Base-by-base conservation (phyloP, 1,284 basidiomycete species). In the Sporisorium scitamineum region DNA sequence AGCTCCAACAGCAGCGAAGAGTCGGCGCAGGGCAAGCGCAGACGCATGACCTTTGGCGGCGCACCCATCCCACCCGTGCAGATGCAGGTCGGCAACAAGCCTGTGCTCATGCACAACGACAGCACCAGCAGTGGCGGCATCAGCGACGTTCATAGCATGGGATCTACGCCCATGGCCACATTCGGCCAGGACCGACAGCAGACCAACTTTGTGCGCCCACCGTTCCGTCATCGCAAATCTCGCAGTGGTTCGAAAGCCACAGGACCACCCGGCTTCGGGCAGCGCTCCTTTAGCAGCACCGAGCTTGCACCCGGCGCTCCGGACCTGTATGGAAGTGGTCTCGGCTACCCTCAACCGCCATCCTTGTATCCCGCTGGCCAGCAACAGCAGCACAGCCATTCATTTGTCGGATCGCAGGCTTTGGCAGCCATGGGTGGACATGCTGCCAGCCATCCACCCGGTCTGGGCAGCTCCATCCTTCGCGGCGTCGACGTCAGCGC, bases 391-490 rank as follows among this genome's bases (percentile, higher is more conserved):
- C n/a, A n/a, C 26, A 62, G 50, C 45, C 68, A 56, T 44, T 70
- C 61, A 8, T 76, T 67, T 29, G 51, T 42, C 47, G 73, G 70
- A 41, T 66, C 70, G 27, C 77, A 63, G 59, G 58, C 61, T 22
- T 60, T 66, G 13, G 50, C 70, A 29, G 60, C 70, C 24, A 60
- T 72, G 53, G 65, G 68, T 22, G 78, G 76, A 20, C 71, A 80
- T 26, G 78, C 78, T 10, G 76, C 76, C 14, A 72, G 72, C 37
- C 78, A 80, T 58, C 78, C 78, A 6, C 78, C 78, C 2, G 76
- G 76, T 8, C 63, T 78, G 5, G 76, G 76, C 48, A 70, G 70
- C 27, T 70, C 72, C 51, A 70, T 76, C 37, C 64, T 80, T 3
- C 64, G 70, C 41, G 78, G 78, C 39, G 67, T 70, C 56, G 78